Conservation (phyloP, 148 eudicot genomes). For the Persicaria tinctoria region DNA sequence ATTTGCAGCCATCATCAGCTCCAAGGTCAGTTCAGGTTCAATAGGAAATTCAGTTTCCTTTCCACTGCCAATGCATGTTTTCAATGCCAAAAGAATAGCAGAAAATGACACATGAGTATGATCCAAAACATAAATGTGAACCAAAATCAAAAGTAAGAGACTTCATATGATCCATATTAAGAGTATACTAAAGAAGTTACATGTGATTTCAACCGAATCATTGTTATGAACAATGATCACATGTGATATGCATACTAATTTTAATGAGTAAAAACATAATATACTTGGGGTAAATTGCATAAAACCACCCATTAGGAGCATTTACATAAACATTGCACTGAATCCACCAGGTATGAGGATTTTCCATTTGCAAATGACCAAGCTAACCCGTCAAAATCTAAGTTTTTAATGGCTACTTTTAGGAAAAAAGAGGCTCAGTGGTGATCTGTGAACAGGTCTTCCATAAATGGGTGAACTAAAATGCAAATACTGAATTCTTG, state of each 20-base stretch:
- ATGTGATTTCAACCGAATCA: not conserved
- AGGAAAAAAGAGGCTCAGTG: not conserved
- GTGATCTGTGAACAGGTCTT: not conserved
- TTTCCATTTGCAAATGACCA: conserved; percentile 2
- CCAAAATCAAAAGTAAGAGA: not conserved
- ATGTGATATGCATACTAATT: not conserved
- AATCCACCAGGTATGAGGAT: not conserved
- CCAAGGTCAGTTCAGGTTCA: conserved; percentile 95
- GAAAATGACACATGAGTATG: not conserved
- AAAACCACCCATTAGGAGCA: not conserved
- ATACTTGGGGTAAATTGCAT: not conserved
- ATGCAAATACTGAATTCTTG: too few species aligned
- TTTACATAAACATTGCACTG: not conserved
- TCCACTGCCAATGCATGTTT: conserved; percentile 40
- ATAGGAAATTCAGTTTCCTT: conserved; percentile 96
- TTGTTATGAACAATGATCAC: not conserved
- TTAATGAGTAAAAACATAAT: not conserved
- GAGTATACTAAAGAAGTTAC: not conserved
- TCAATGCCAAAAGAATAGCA: not conserved
- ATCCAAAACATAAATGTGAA: not conserved
- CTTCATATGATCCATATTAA: not conserved
- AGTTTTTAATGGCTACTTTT: not conserved
- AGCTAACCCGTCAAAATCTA: not conserved
- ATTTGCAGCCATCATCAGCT: conserved; percentile 99
- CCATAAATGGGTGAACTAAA: too few species aligned